Evolutionary conservation across 2,329 filamentous ascomycete genomes (phyloP).

Genomic region (Penicillium brasilianum): DNA sequence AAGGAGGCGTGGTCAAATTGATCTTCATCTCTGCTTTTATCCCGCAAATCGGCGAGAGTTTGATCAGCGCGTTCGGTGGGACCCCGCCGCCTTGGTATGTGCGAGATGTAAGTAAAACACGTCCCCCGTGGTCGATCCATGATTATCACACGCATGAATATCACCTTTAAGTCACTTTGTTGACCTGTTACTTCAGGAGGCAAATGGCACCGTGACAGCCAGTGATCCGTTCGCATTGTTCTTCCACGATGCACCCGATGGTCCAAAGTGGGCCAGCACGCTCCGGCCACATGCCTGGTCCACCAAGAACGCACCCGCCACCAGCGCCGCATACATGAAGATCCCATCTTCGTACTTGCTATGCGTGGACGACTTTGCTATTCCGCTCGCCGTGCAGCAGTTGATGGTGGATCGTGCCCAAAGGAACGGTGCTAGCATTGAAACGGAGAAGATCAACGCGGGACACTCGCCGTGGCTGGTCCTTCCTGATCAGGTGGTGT

Average conservation of each 20-base stretch:
- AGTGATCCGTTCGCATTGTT: slow-evolving; percentile 34
- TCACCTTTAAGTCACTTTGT: neutral
- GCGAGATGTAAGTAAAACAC: slow-evolving; percentile 33
- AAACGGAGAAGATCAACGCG: slow-evolving; percentile 37
- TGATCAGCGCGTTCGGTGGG: slow-evolving; percentile 39
- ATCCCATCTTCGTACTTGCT: slow-evolving; percentile 36
- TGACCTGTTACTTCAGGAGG: slow-evolving; percentile 19
- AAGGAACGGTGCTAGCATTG: slow-evolving; percentile 33
- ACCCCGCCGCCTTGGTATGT: slow-evolving; percentile 37
- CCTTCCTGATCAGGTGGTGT: slow-evolving; percentile 26
- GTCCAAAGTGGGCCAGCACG: slow-evolving; percentile 34
- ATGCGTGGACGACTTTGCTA: slow-evolving; percentile 39
- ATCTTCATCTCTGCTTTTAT: slow-evolving; percentile 44
- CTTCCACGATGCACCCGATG: slow-evolving; percentile 40
- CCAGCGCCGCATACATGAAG: slow-evolving; percentile 32
- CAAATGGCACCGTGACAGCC: slow-evolving; percentile 32
- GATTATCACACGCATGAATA: too few species aligned
- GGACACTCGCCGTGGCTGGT: slow-evolving; percentile 40
- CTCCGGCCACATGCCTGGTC: slow-evolving; percentile 40
- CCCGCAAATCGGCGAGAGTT: slow-evolving; percentile 38
- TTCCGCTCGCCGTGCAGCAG: slow-evolving; percentile 38
- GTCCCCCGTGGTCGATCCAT: neutral
- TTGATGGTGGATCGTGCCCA: slow-evolving; percentile 39
- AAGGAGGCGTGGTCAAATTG: slow-evolving; percentile 42
- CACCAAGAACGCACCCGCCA: slow-evolving; percentile 36